phyloP scores from a whole-genome alignment of 2,329 filamentous ascomycete species.

The Calonectria naviculata region DNA sequence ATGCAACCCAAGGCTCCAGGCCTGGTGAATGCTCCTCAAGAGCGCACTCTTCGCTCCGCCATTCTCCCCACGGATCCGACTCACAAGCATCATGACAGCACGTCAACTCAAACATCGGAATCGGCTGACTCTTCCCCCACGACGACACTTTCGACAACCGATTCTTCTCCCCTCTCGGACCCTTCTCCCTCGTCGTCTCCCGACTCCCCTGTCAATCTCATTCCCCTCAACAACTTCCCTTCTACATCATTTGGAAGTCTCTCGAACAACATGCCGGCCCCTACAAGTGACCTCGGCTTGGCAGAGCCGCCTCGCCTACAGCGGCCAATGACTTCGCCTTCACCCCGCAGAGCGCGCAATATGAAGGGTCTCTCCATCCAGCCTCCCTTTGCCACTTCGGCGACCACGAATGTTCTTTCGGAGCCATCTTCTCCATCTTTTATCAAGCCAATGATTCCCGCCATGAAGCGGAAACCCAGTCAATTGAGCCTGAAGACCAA shows the following conservation, averaged over 20 bases:
- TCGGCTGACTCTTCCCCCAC: conserved; percentile 96
- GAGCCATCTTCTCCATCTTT: conserved; percentile 81
- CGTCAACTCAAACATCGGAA: conserved; percentile 81
- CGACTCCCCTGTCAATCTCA: conserved; percentile 84
- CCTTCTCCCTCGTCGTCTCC: conserved; percentile 92
- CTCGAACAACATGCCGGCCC: conserved; percentile 39
- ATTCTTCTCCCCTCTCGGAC: conserved; percentile 90
- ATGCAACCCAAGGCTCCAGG: conserved; percentile 55
- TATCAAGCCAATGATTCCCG: conserved; percentile 81
- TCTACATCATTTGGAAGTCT: conserved; percentile 66
- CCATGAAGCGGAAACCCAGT: conserved; percentile 79
- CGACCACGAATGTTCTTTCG: conserved; percentile 63
- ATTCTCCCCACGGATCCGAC: conserved; percentile 58
- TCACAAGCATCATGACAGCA: conserved; percentile 81
- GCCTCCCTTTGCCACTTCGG: conserved; percentile 60
- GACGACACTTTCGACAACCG: conserved; percentile 91
- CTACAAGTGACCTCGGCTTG: conserved; percentile 53
- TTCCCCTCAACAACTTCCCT: conserved; percentile 76
- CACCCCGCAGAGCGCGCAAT: conserved; percentile 79
- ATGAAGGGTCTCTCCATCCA: conserved; percentile 88
- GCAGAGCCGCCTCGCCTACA: conserved; percentile 55
- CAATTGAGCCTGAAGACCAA: conserved; percentile 82
- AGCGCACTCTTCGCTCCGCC: conserved; percentile 52
- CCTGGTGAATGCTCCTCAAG: conserved; percentile 49
- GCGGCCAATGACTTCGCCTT: conserved; percentile 75